Evolutionary conservation across 2,329 filamentous ascomycete genomes (phyloP).

Genomic region (Byssoonygena ceratinophila): DNA sequence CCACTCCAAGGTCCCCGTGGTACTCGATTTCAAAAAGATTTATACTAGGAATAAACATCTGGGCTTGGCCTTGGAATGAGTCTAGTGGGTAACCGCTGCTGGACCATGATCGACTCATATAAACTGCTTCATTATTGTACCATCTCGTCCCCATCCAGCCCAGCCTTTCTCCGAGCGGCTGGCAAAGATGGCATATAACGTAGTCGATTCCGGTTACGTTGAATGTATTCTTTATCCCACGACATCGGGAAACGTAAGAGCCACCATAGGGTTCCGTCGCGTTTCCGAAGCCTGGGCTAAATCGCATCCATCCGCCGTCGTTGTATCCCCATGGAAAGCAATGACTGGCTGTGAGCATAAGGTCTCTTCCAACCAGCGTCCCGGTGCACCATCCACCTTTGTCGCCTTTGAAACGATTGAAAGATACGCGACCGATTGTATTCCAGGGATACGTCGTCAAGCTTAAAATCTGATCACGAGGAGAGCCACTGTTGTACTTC

Average conservation of each 20-base stretch:
- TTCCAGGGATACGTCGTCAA: constrained; percentile 19
- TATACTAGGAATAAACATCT: constrained; percentile 20
- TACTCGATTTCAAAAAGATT: constrained; percentile 18
- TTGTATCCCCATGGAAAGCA: constrained; percentile 21
- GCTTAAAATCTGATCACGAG: constrained; percentile 16
- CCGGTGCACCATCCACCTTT: constrained; percentile 21
- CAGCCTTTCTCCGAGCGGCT: constrained; percentile 18
- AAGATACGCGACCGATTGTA: constrained; percentile 19
- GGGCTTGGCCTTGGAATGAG: constrained; percentile 15
- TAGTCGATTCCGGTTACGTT: constrained; percentile 22
- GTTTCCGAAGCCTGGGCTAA: constrained; percentile 17
- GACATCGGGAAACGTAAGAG: constrained; percentile 19
- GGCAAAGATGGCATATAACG: constrained; percentile 19
- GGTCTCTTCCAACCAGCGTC: constrained; percentile 18
- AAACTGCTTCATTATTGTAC: constrained; percentile 16
- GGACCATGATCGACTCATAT: constrained; percentile 16
- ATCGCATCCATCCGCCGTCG: constrained; percentile 19
- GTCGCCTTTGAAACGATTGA: constrained; percentile 17
- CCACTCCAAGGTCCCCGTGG: constrained; percentile 18
- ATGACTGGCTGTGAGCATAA: constrained; percentile 21
- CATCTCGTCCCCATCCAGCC: constrained; percentile 22
- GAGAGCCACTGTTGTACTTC: constrained; percentile 12
- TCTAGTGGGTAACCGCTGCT: constrained; percentile 21
- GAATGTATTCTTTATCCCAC: constrained; percentile 19
- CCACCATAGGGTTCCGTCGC: constrained; percentile 19